A percentile compares a stretch with the other conserved stretches of the same genome.
phyloP scores from a whole-genome alignment of 495 filamentous ascomycete species.

The Daldinia bambusicola region DNA sequence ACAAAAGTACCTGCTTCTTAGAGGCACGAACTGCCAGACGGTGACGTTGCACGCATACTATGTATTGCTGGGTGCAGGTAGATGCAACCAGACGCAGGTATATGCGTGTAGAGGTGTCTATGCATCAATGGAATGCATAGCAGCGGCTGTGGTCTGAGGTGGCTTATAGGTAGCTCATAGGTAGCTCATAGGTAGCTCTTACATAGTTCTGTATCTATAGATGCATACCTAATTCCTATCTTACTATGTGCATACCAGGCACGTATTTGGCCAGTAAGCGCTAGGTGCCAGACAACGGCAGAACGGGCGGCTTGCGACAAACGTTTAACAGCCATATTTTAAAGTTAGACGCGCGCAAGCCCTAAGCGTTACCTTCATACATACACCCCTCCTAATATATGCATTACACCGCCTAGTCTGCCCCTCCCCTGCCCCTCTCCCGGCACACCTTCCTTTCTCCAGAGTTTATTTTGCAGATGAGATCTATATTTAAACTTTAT shows the following conservation, averaged over 20 bases:
- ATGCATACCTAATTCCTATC: background rate
- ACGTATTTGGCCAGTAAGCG: background rate
- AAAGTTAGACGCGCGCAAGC: conserved; percentile 9
- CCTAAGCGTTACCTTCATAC: background rate
- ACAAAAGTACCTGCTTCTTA: conserved; percentile 9
- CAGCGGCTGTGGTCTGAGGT: conserved; percentile 4
- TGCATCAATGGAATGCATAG: conserved; percentile 21
- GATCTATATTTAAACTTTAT: conserved; percentile 37
- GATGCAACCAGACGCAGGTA: background rate
- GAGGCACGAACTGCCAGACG: background rate
- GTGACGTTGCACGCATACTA: conserved; percentile 10
- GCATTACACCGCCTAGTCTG: conserved; percentile 9
- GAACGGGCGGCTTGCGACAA: background rate
- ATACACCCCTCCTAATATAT: conserved; percentile 4
- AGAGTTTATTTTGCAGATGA: conserved; percentile 10
- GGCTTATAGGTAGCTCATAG: conserved; percentile 3
- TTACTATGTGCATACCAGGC: no score
- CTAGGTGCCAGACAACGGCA: background rate
- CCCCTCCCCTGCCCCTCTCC: conserved; percentile 7
- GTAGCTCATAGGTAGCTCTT: no score
- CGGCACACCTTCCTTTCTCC: conserved; percentile 11
- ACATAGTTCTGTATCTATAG: no score
- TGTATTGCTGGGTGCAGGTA: background rate
- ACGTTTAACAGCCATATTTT: background rate
- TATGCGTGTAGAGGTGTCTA: background rate